These are phyloP conservation scores for Pouteria glomerata DNA, from an alignment of 148 eudicot species.

Conservation along the genomic window DNA sequence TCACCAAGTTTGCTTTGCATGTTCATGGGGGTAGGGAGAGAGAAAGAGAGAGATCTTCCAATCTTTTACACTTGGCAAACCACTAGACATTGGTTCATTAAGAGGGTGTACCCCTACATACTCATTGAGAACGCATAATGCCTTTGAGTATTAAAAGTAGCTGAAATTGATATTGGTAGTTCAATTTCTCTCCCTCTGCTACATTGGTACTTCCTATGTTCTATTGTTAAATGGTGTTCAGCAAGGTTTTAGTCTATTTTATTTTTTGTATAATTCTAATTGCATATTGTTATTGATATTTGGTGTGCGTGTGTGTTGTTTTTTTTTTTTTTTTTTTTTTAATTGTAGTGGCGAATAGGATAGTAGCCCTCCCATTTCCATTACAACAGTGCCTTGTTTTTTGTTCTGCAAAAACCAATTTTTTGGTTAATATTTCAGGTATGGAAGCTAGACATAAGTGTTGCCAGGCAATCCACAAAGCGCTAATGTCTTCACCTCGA, in stretches of 20 bases:
- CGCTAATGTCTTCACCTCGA: slow-evolving; percentile 44
- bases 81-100: too few species aligned
- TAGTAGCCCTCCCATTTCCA: not conserved
- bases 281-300: not conserved
- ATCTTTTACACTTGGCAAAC: too few species aligned
- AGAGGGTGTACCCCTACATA: too few species aligned
- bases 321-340: not conserved
- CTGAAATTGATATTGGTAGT: too few species aligned
- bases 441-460: slow-evolving; percentile 84
- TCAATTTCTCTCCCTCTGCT: too few species aligned
- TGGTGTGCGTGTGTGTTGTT: not conserved
- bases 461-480: slow-evolving; percentile 64
- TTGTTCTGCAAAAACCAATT: not conserved
- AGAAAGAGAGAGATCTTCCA: too few species aligned
- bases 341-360: not conserved
- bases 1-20: too few species aligned
- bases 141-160: too few species aligned
- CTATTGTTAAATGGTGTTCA: not conserved
- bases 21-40: too few species aligned
- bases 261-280: not conserved
- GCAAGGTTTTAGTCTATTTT: not conserved
- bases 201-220: not conserved
- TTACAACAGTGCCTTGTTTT: not conserved
- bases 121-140: too few species aligned
- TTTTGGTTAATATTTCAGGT: slow-evolving; percentile 35